These are phyloP conservation scores for Nitzschia sp. DNA, from an alignment of 108 stramenopile genomes.

Conservation along the genomic window DNA sequence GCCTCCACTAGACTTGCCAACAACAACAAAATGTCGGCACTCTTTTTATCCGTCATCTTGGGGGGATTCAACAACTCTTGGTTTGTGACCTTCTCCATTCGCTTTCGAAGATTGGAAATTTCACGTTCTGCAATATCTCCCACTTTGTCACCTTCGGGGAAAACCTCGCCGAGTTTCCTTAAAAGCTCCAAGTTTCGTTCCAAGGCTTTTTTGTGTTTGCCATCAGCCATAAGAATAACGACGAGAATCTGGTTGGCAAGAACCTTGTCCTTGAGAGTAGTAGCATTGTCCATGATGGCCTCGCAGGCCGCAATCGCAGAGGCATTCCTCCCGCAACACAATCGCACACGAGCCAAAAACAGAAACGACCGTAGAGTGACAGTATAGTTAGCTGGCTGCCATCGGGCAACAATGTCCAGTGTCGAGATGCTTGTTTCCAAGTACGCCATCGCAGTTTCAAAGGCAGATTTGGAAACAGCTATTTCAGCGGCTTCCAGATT, in stretches of 20 bases:
- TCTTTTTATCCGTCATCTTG: slow-evolving; percentile 25
- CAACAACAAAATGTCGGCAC: slow-evolving; percentile 22
- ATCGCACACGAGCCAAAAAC: slow-evolving; percentile 23
- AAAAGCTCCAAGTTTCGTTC: slow-evolving; percentile 10
- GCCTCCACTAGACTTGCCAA: slow-evolving; percentile 21
- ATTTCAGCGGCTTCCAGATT: slow-evolving; percentile 33
- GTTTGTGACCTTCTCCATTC: slow-evolving; percentile 3
- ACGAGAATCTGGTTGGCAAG: slow-evolving; percentile 13
- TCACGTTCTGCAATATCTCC: slow-evolving; percentile 11
- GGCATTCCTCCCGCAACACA: slow-evolving; percentile 8
- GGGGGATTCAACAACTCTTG: slow-evolving; percentile 19
- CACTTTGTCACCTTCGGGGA: slow-evolving; percentile 6
- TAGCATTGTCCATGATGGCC: slow-evolving; percentile 15
- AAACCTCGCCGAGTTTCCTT: slow-evolving; percentile 19
- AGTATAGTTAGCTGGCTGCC: slow-evolving; percentile 7
- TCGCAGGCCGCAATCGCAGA: slow-evolving; percentile 9
- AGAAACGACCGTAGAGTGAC: slow-evolving; percentile 22
- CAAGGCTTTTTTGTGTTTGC: slow-evolving; percentile 24
- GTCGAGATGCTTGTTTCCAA: slow-evolving; percentile 13
- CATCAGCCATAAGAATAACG: slow-evolving; percentile 7
- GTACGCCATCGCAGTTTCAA: slow-evolving; percentile 14
- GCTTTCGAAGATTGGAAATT: slow-evolving; percentile 2
- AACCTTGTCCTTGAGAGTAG: slow-evolving; percentile 27
- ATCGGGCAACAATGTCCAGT: slow-evolving; percentile 1
- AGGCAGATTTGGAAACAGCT: slow-evolving; percentile 21